Evolutionary conservation across 2,329 filamentous ascomycete genomes (phyloP), one percentile per base, ranked within the genome.

Genomic region (Xylaria sp.): DNA sequence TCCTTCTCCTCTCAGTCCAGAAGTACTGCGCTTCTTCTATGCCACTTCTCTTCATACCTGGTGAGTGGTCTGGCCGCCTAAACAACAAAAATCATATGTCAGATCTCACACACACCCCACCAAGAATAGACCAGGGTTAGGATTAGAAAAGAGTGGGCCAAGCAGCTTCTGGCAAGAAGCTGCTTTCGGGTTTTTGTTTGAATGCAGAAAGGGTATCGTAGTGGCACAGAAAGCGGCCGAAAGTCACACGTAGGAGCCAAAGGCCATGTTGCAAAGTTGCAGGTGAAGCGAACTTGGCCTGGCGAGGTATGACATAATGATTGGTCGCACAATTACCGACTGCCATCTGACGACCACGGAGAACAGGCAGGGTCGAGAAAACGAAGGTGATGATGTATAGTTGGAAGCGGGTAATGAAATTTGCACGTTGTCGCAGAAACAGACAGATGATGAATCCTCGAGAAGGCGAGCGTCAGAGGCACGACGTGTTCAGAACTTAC

Each of bases 41-140:
- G 68, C 72, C 46, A 71, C 66, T 39, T 54, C 63, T 69, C 74
- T 77, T 78, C 84, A 84, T 91, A 92, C 90, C 90, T 93, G 91
- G 82, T 94, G 92, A 77, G 88, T 88, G 74, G 88, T 86, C 81
- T 91, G 89, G 82, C 91, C 91, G 84, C 91, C 91, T 93, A 81
- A 70, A 76, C 55, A 70, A 77, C 74, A 70, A 54, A 62, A 70
- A 70, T 71, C 57, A 65, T 65, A 71, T 70, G 72, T 77, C 73
- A 78, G 73, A 76, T 74, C 57, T 73, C 74, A 63, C 56, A 46
- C 62, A 46, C 62, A 65, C 67, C 65, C 54, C 65, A 54, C 73
- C 58, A 64, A 71, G 66, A 63, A 59, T 63, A 65, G 59, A 62
- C 65, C 59, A 37, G 60, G 39, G 18, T 58, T 65, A 7, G 59